phyloP scores from a whole-genome alignment of 1,284 basidiomycete species.

The Trichosporon sp. region DNA sequence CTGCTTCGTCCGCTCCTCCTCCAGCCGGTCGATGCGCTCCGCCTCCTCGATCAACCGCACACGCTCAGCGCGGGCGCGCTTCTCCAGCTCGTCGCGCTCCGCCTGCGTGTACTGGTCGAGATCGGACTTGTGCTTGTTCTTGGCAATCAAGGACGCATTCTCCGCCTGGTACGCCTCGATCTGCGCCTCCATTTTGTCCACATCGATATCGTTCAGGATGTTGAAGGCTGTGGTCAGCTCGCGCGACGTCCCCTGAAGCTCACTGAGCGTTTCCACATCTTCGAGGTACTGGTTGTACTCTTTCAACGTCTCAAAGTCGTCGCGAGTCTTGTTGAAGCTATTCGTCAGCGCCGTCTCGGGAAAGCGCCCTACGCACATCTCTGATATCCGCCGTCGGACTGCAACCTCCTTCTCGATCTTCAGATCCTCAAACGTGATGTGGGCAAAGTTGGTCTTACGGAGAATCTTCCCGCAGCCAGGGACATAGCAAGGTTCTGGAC shows the following conservation, averaged over 20 bases:
- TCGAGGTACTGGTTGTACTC: conserved; percentile 97
- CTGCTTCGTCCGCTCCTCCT: conserved; percentile 43
- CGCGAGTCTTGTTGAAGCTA: conserved; percentile 87
- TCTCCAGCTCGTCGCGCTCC: conserved; percentile 67
- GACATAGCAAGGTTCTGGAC: conserved; percentile 81
- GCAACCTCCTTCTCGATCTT: conserved; percentile 95
- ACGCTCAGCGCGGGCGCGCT: conserved; percentile 62
- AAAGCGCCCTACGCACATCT: conserved; percentile 58
- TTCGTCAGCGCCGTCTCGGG: conserved; percentile 15
- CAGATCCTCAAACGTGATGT: conserved; percentile 96
- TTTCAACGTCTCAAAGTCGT: conserved; percentile 77
- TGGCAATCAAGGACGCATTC: conserved; percentile 75
- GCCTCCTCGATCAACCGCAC: conserved; percentile 61
- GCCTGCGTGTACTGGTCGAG: conserved; percentile 48
- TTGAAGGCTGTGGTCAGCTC: conserved; percentile 65
- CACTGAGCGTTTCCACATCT: conserved; percentile 91
- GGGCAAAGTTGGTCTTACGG: conserved; percentile 87
- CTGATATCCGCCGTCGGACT: conserved; percentile 76
- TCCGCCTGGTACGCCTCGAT: conserved; percentile 73
- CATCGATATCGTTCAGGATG: conserved; percentile 83
- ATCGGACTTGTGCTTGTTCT: conserved; percentile 65
- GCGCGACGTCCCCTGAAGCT: conserved; percentile 34
- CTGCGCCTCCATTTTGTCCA: conserved; percentile 76
- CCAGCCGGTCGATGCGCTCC: conserved; percentile 59
- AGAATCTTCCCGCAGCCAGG: conserved; percentile 87